Percentiles rank a stretch among this genome's conserved stretches.
Conservation (phyloP, 2,329 filamentous ascomycete genomes). For the Apiospora malaysiana region DNA sequence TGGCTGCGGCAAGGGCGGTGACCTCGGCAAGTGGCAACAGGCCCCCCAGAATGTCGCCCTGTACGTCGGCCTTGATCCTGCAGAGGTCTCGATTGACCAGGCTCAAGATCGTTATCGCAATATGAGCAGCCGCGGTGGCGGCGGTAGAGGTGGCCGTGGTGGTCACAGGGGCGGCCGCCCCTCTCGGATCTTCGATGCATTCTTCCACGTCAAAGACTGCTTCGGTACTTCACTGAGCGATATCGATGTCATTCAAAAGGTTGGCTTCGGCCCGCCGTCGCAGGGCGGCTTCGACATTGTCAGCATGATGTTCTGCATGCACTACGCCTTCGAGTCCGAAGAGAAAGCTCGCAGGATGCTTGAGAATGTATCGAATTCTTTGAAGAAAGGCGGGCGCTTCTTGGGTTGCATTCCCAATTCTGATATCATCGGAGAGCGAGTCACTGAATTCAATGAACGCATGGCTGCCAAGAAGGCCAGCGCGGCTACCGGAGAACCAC, state of each 20-base stretch:
- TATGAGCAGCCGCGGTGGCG: constrained; percentile 67
- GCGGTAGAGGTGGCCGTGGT: constrained; percentile 56
- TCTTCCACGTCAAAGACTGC: constrained; percentile 92
- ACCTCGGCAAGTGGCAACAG: constrained; percentile 94
- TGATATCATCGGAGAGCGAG: constrained; percentile 80
- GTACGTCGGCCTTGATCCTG: constrained; percentile 93
- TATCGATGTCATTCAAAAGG: constrained; percentile 79
- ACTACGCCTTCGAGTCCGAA: constrained; percentile 96
- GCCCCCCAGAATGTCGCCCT: constrained; percentile 89
- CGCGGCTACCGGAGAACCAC: constrained; percentile 31
- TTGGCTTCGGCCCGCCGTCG: constrained; percentile 83
- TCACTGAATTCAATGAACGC: constrained; percentile 76
- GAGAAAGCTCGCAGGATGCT: constrained; percentile 91
- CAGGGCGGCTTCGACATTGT: constrained; percentile 92
- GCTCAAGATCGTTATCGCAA: constrained; percentile 81
- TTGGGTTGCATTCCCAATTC: constrained; percentile 98
- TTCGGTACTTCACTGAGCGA: constrained; percentile 85
- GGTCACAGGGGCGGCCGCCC: constrained; percentile 53
- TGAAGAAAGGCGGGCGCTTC: constrained; percentile 94
- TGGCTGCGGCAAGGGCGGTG: constrained; percentile 95
- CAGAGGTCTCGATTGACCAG: constrained; percentile 90
- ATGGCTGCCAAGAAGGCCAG: constrained; percentile 45
- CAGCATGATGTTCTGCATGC: constrained; percentile 99
- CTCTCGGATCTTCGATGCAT: constrained; percentile 76
- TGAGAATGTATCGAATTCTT: constrained; percentile 83